Evolutionary conservation across 305 asterid species (phyloP).

Genomic region (Fraxinus sp.): DNA sequence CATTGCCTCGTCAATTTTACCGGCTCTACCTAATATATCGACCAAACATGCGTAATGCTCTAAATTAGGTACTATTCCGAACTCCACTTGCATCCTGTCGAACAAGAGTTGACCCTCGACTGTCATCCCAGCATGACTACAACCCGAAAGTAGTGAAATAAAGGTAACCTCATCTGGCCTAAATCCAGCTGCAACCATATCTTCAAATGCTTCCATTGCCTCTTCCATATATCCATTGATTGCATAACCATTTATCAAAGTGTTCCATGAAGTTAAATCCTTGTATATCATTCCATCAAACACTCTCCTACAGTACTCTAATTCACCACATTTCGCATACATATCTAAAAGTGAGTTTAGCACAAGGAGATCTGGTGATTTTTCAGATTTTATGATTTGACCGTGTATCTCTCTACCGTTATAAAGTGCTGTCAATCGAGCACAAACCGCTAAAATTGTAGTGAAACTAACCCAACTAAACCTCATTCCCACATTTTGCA

Average conservation of each 20-base stretch:
- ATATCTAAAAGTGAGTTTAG: slow-evolving; percentile 46
- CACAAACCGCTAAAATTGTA: slow-evolving; percentile 34
- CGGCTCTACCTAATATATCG: slow-evolving; percentile 46
- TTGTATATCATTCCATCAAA: slow-evolving; percentile 37
- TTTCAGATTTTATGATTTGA: slow-evolving; percentile 36
- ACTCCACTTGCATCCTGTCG: slow-evolving; percentile 39
- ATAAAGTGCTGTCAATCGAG: slow-evolving; percentile 36
- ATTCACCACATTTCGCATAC: slow-evolving; percentile 50
- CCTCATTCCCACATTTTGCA: slow-evolving; percentile 42
- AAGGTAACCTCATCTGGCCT: slow-evolving; percentile 43
- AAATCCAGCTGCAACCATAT: slow-evolving; percentile 36
- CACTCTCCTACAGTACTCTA: slow-evolving; percentile 39
- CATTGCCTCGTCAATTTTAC: slow-evolving; percentile 46
- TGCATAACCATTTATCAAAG: slow-evolving; percentile 47
- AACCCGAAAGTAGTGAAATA: slow-evolving; percentile 45
- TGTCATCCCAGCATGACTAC: slow-evolving; percentile 48
- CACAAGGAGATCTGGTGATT: slow-evolving; percentile 36
- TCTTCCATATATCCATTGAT: slow-evolving; percentile 38
- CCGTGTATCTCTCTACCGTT: slow-evolving; percentile 50
- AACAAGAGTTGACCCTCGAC: slow-evolving; percentile 40
- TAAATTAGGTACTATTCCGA: slow-evolving; percentile 32
- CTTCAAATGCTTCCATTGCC: slow-evolving; percentile 32
- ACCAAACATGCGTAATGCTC: slow-evolving; percentile 56
- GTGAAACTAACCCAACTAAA: slow-evolving; percentile 52
- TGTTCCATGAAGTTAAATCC: slow-evolving; percentile 49